Evolutionary conservation across 140 eudicot genomes (phyloP).

Genomic region (Cichorium intybus): DNA sequence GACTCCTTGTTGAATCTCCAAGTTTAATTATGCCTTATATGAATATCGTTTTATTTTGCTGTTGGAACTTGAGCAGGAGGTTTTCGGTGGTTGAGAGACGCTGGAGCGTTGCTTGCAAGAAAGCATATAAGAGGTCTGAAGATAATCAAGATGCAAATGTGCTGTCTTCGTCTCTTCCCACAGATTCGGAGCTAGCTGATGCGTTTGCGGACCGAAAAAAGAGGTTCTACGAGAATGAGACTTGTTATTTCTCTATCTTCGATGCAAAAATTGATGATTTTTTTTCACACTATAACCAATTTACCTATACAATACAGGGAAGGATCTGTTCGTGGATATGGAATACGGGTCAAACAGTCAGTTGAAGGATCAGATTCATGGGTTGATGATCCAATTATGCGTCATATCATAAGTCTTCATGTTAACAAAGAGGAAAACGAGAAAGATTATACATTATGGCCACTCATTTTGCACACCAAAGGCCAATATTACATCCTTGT

Average conservation of each 20-base stretch:
- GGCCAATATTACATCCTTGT: constrained; percentile 68
- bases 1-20: constrained; percentile 7
- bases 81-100: constrained; percentile 91
- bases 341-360: constrained; percentile 76
- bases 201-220: constrained; percentile 73
- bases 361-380: constrained; percentile 96
- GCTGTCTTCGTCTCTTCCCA: constrained; percentile 43
- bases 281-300: constrained; percentile 6
- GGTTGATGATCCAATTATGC: constrained; percentile 96
- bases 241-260: not conserved
- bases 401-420: constrained; percentile 71
- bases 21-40: not conserved
- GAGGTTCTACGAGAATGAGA: constrained; percentile 38
- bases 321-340: constrained; percentile 91
- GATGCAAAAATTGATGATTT: not conserved
- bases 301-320: constrained; percentile 52
- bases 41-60: not conserved
- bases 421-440: constrained; percentile 57
- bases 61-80: constrained; percentile 49
- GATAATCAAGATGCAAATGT: constrained; percentile 9
- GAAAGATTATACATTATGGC: constrained; percentile 64
- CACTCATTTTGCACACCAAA: constrained; percentile 71
- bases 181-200: constrained; percentile 69
- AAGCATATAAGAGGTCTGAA: constrained; percentile 24
- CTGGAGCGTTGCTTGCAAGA: constrained; percentile 77